phyloP scores from a whole-genome alignment of 169 alveolate species.

The Eimeria tenella region DNA sequence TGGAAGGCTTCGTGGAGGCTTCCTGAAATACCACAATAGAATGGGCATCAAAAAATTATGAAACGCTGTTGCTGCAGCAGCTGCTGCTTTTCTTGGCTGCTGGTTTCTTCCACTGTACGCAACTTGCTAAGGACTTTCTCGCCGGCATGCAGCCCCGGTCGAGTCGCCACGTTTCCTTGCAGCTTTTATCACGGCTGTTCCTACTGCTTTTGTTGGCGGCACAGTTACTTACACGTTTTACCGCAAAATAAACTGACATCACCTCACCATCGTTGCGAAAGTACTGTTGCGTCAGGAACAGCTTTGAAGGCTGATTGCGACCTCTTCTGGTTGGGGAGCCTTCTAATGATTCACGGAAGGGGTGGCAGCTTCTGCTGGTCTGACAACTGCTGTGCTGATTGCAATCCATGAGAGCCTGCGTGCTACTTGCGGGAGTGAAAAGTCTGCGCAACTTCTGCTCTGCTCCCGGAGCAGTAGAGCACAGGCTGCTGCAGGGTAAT shows the following conservation, averaged over 20 bases:
- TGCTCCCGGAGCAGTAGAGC: neutral
- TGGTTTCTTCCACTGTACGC: too few relatives aligned
- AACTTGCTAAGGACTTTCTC: too few relatives aligned
- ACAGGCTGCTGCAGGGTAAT: constrained; percentile 8
- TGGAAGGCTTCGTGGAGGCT: constrained; percentile 26
- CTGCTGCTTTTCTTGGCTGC: too few relatives aligned
- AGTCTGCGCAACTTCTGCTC: neutral
- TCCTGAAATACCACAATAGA: neutral
- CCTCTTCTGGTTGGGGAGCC: neutral
- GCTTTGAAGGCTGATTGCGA: neutral
- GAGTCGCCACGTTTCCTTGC: too few relatives aligned
- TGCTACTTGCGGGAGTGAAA: neutral
- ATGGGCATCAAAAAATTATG: neutral
- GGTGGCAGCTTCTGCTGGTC: neutral
- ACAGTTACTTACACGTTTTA: too few relatives aligned
- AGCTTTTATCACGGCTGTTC: too few relatives aligned
- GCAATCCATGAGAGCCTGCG: neutral
- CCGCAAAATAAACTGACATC: too few relatives aligned
- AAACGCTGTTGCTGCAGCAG: neutral
- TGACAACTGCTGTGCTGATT: neutral
- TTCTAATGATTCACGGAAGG: neutral
- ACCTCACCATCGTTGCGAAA: constrained; percentile 1
- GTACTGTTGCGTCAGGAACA: neutral
- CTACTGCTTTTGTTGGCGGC: too few relatives aligned
- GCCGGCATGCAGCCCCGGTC: too few relatives aligned